Evolutionary conservation across 2,329 filamentous ascomycete genomes (phyloP).

Genomic region (Cladobotryum protrusum): DNA sequence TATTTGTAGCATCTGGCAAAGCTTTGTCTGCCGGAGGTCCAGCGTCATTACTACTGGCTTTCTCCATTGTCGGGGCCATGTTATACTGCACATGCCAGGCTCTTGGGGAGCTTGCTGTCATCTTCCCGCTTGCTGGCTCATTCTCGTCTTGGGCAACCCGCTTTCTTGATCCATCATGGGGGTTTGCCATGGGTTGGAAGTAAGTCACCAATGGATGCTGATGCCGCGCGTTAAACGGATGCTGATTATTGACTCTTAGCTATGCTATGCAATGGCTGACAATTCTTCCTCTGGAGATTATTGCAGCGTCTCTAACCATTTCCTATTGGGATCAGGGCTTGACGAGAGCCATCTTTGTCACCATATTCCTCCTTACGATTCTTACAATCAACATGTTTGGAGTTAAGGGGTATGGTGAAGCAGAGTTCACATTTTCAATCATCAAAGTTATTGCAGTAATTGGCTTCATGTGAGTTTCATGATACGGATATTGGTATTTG

Average conservation of each 20-base stretch:
- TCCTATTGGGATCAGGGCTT: slow-evolving; percentile 67
- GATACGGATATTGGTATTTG: too few relatives aligned
- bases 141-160: slow-evolving; percentile 89
- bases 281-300: slow-evolving; percentile 77
- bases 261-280: slow-evolving; percentile 87
- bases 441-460: slow-evolving; percentile 83
- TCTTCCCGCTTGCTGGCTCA: slow-evolving; percentile 85
- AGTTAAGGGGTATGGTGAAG: slow-evolving; percentile 82
- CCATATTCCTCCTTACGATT: slow-evolving; percentile 72
- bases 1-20: slow-evolving; percentile 78
- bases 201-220: slow-evolving; percentile 33
- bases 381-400: slow-evolving; percentile 81
- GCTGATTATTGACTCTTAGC: slow-evolving; percentile 32
- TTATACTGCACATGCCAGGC: slow-evolving; percentile 89
- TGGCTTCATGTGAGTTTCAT: slow-evolving; percentile 67
- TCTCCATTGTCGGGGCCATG: slow-evolving; percentile 74
- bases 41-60: slow-evolving; percentile 72
- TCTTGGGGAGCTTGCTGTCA: slow-evolving; percentile 82
- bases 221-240: neutral
- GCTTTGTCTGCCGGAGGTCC: slow-evolving; percentile 69
- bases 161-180: slow-evolving; percentile 90
- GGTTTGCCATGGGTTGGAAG: slow-evolving; percentile 95
- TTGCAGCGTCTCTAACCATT: slow-evolving; percentile 79
- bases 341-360: slow-evolving; percentile 69
- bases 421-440: slow-evolving; percentile 80